phyloP scores from a whole-genome alignment of 352 stramenopile species.

The Phytophthora ramorum region DNA sequence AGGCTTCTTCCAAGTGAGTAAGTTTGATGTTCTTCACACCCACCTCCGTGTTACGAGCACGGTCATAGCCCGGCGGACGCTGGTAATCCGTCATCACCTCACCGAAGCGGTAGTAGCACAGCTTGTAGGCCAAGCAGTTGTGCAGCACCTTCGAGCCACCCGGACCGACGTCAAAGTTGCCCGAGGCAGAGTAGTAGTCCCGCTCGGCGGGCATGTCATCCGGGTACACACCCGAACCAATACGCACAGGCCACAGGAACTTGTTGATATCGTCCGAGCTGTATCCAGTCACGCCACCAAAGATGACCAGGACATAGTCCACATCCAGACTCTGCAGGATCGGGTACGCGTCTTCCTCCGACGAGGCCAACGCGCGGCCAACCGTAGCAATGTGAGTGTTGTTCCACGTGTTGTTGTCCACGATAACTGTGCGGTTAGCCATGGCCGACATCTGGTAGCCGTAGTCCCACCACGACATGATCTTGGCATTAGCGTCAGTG shows the following conservation, averaged over 20 bases:
- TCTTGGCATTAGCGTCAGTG: conserved; percentile 87
- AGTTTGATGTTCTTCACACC: conserved; percentile 92
- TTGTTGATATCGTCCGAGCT: conserved; percentile 94
- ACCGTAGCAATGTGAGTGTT: conserved; percentile 96
- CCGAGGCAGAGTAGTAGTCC: conserved; percentile 87
- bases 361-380: conserved; percentile 84
- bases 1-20: conserved; percentile 93
- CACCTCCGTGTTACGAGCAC: conserved; percentile 87
- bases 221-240: conserved; percentile 85
- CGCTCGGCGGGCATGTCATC: conserved; percentile 88
- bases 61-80: conserved; percentile 85
- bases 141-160: conserved; percentile 86
- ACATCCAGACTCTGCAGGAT: conserved; percentile 93
- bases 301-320: conserved; percentile 94
- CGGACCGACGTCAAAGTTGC: conserved; percentile 87
- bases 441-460: conserved; percentile 94
- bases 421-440: conserved; percentile 89
- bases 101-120: conserved; percentile 94
- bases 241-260: conserved; percentile 93
- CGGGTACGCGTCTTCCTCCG: conserved; percentile 89
- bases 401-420: conserved; percentile 98
- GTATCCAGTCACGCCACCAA: conserved; percentile 90
- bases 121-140: conserved; percentile 94
- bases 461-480: conserved; percentile 94
- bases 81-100: conserved; percentile 90